These are phyloP conservation scores for Sarcomyxa edulis DNA, from an alignment of 768 basidiomycete species.

Conservation along the genomic window DNA sequence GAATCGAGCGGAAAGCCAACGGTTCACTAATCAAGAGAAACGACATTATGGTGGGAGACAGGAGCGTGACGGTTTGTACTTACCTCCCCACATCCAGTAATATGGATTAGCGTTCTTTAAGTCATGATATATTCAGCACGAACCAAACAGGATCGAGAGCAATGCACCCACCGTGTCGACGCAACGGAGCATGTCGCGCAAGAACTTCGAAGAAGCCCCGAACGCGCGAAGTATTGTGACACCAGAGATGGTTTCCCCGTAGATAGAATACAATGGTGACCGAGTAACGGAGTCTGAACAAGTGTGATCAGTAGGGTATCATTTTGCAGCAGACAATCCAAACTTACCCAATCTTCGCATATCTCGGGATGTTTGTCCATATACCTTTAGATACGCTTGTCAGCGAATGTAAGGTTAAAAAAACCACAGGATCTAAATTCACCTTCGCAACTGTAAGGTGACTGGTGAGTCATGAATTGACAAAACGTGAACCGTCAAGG, in stretches of 20 bases:
- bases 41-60: neutral
- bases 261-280: slow-evolving; percentile 42
- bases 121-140: too few species aligned
- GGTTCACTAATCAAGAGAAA: slow-evolving; percentile 52
- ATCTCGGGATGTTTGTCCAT: slow-evolving; percentile 83
- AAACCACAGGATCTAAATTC: too few species aligned
- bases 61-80: slow-evolving; percentile 8
- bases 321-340: neutral
- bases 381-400: slow-evolving; percentile 31
- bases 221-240: slow-evolving; percentile 76
- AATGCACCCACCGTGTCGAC: slow-evolving; percentile 64
- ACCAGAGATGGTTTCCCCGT: slow-evolving; percentile 59
- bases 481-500: too few species aligned
- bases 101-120: slow-evolving; percentile 68
- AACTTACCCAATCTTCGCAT: slow-evolving; percentile 69
- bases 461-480: neutral
- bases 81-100: slow-evolving; percentile 91
- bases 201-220: slow-evolving; percentile 82
- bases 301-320: slow-evolving; percentile 5
- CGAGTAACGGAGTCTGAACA: slow-evolving; percentile 40
- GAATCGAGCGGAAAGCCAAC: slow-evolving; percentile 88
- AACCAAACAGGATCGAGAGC: neutral
- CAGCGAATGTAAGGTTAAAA: neutral
- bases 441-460: slow-evolving; percentile 31
- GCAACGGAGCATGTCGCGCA: slow-evolving; percentile 78